Percentiles rank a stretch among this genome's conserved stretches.
Evolutionary conservation across 2,329 filamentous ascomycete genomes (phyloP).

Genomic region (Xylaria arbuscula): DNA sequence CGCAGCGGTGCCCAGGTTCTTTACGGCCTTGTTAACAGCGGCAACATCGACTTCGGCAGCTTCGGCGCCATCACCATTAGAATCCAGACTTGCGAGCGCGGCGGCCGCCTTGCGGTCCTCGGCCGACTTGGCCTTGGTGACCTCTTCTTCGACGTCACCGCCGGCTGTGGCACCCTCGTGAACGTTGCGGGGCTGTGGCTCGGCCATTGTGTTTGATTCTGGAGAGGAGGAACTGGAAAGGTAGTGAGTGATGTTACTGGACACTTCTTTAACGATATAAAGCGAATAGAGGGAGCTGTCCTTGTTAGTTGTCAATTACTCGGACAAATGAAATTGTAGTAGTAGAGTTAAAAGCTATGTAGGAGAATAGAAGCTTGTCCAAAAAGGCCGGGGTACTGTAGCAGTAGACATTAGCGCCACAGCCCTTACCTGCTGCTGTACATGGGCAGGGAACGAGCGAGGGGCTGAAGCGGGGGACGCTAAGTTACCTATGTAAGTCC

Average conservation of each 20-base stretch:
- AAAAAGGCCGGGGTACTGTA: not conserved
- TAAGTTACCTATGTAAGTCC: not conserved
- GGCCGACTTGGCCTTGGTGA: conserved; percentile 68
- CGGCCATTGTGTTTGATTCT: conserved; percentile 61
- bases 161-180: conserved; percentile 69
- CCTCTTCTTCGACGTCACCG: conserved; percentile 67
- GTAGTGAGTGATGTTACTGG: too few relatives aligned
- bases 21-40: conserved; percentile 78
- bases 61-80: conserved; percentile 58
- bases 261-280: not conserved
- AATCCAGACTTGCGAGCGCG: conserved; percentile 74
- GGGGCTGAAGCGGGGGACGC: conserved; percentile 1
- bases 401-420: not conserved
- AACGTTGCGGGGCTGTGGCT: conserved; percentile 67
- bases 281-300: not conserved
- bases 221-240: too few relatives aligned
- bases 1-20: conserved; percentile 60
- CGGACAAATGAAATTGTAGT: too few relatives aligned
- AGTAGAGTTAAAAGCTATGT: not conserved
- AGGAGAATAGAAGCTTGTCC: not conserved
- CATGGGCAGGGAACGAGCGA: not conserved
- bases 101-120: conserved; percentile 82
- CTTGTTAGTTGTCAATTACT: not conserved
- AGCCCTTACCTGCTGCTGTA: not conserved
- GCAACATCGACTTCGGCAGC: conserved; percentile 71